A percentile compares a stretch with the other conserved stretches of the same genome.
Evolutionary conservation across 495 filamentous ascomycete genomes (phyloP).

Genomic region (Trichoderma asperelloides): DNA sequence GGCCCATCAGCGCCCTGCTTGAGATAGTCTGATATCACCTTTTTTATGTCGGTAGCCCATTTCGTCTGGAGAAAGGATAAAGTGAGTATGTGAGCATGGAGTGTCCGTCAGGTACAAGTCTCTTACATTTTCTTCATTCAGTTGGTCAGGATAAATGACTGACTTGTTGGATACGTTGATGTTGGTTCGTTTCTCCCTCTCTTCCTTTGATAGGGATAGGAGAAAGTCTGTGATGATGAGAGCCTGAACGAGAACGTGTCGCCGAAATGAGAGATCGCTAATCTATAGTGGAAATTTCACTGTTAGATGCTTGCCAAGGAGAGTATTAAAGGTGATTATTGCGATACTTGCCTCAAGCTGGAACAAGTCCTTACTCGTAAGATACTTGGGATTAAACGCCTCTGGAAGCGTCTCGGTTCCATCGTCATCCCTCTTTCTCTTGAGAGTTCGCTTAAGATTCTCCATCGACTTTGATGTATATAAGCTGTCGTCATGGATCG

Average conservation of each 20-base stretch:
- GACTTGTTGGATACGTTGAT: slow-evolving; percentile 66
- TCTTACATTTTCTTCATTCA: slow-evolving; percentile 75
- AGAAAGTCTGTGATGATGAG: slow-evolving; percentile 92
- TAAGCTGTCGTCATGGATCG: slow-evolving; percentile 58
- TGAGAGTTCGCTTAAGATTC: slow-evolving; percentile 53
- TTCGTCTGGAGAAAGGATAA: slow-evolving; percentile 36
- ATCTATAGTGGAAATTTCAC: slow-evolving; percentile 41
- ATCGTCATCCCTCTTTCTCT: slow-evolving; percentile 61
- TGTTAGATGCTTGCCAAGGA: slow-evolving; percentile 14
- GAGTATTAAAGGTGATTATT: neutral
- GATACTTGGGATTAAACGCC: slow-evolving; percentile 91
- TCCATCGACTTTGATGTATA: slow-evolving; percentile 44
- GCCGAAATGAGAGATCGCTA: slow-evolving; percentile 84
- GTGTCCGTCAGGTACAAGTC: neutral
- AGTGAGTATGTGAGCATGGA: neutral
- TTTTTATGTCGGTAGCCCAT: slow-evolving; percentile 70
- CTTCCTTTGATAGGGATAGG: slow-evolving; percentile 71
- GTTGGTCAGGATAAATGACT: slow-evolving; percentile 67
- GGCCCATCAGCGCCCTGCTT: slow-evolving; percentile 66
- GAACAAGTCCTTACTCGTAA: slow-evolving; percentile 91
- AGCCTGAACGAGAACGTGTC: slow-evolving; percentile 89
- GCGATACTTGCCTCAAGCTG: slow-evolving; percentile 65
- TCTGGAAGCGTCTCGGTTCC: slow-evolving; percentile 54
- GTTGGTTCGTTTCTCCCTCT: slow-evolving; percentile 65
- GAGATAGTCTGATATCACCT: slow-evolving; percentile 67